phyloP scores from a whole-genome alignment of 1,284 basidiomycete genomes.

The Cutaneotrichosporon curvatum region DNA sequence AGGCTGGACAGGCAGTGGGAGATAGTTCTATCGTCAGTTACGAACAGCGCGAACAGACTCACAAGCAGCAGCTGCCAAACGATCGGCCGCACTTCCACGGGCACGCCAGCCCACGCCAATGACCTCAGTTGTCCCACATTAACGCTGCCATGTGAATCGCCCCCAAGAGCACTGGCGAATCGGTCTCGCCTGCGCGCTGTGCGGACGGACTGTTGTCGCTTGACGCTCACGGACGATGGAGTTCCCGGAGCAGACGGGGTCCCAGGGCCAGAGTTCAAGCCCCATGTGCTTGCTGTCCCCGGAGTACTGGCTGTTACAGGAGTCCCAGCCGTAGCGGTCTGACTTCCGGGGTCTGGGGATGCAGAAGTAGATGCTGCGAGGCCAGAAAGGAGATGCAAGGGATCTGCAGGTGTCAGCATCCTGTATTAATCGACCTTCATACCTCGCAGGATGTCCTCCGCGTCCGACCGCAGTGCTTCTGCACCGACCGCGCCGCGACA shows the following conservation, averaged over 20 bases:
- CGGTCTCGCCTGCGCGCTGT: conserved; percentile 42
- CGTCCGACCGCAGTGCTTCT: conserved; percentile 57
- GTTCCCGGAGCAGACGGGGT: no score
- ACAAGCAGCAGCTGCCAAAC: conserved; percentile 93
- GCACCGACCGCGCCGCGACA: conserved; percentile 33
- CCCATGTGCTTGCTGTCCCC: no score
- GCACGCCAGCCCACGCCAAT: conserved; percentile 93
- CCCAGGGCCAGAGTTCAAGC: no score
- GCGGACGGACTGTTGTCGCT: conserved; percentile 57
- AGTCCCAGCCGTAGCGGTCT: background rate
- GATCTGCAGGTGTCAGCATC: conserved; percentile 49
- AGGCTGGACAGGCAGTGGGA: conserved; percentile 75
- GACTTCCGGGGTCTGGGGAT: background rate
- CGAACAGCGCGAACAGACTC: conserved; percentile 39
- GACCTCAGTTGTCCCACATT: conserved; percentile 61
- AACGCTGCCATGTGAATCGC: conserved; percentile 26
- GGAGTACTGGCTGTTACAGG: no score
- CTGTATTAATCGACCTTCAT: conserved; percentile 18
- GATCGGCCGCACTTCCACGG: conserved; percentile 75
- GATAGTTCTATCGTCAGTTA: conserved; percentile 64
- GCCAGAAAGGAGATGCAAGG: conserved; percentile 47
- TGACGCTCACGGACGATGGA: conserved; percentile 38
- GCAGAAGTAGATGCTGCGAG: conserved; percentile 12
- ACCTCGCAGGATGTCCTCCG: conserved; percentile 67
- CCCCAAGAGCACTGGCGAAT: conserved; percentile 36